Evolutionary conservation across 2,329 filamentous ascomycete species (phyloP), one percentile per base, ranked within the genome.

Genomic region (Catunica adiposa): DNA sequence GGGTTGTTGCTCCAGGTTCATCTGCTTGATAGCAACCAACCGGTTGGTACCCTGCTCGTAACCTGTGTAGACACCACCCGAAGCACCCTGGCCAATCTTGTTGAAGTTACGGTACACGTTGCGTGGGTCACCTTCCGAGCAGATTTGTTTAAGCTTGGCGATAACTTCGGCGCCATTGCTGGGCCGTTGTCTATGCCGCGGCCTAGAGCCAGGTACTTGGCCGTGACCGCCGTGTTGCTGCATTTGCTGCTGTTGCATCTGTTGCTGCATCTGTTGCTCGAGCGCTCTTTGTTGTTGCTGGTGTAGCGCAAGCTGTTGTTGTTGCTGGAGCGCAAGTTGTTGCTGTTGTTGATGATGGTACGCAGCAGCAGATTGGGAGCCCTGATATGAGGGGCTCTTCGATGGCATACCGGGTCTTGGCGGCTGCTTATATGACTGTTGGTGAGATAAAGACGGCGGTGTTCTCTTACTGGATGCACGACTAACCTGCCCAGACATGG

Each of bases 21-120:
- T 98, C 73, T 98, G 92, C 73, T 98, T 98, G 70, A 98, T 97
- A 44, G 92, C 92, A 38, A 98, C 92, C 62, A 94, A 82, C 60
- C 84, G 82, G 69, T 94, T 94, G 40, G 81, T 85, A 56, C 80
- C 83, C 61, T 82, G 77, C 68, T 96, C 87, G 66, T 90, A 87
- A 2, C 90, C 92, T 0, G 88, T 95, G 65, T 82, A 98, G 1
- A 98, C 92, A 59, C 92, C 92, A 62, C 92, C 92, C 7, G 90
- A 97, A 38, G 92, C 92, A 67, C 92, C 92, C 69, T 98, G 92
- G 0, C 92, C 92, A 66, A 98, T 97, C 72, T 97, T 97, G 66
- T 82, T 89, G 62, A 97, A 80, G 57, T 84, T 83, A 56, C 83
- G 80, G 70, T 95, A 98, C 61, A 90, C 83, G 55, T 86, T 82